Conservation (phyloP, 164 flowering plant species). For the Sextonia rubra region DNA sequence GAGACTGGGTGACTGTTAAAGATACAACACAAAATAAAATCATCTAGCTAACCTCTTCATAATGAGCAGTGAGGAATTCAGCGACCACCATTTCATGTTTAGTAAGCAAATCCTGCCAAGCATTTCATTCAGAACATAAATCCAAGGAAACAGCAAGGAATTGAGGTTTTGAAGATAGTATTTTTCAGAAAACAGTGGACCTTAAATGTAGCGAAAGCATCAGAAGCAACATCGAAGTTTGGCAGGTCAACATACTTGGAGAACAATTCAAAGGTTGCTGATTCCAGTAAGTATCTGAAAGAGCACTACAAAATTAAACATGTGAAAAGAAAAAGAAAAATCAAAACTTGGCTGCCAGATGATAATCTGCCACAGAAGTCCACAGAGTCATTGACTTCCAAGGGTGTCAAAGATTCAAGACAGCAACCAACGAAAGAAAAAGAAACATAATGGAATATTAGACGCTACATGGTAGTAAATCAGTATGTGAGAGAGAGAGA, state of each 20-base stretch:
- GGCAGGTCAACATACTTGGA: conserved; percentile 94
- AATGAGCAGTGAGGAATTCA: conserved; percentile 62
- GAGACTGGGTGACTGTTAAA: neutral
- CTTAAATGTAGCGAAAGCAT: conserved; percentile 96
- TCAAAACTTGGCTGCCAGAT: conserved; percentile 5
- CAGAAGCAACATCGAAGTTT: conserved; percentile 90
- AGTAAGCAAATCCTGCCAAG: conserved; percentile 85
- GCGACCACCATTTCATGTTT: conserved; percentile 68
- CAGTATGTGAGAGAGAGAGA: too few species aligned
- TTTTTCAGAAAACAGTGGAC: conserved; percentile 22
- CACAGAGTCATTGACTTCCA: neutral
- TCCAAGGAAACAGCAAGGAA: neutral
- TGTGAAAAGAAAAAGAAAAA: conserved; percentile 11
- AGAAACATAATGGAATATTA: neutral
- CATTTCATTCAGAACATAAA: conserved; percentile 6
- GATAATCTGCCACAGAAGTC: neutral
- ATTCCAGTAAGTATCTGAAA: conserved; percentile 91
- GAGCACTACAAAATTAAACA: conserved; percentile 32
- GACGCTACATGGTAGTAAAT: too few species aligned
- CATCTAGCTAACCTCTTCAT: conserved; percentile 64
- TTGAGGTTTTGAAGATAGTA: neutral
- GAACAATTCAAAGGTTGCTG: conserved; percentile 85
- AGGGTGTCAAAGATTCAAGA: neutral
- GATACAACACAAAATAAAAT: neutral
- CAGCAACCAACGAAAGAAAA: neutral